Percentiles rank a stretch among this genome's conserved stretches.
These are phyloP conservation scores for Apiospora rasikravindrae DNA, from an alignment of 2,329 filamentous ascomycete species.

Conservation along the genomic window DNA sequence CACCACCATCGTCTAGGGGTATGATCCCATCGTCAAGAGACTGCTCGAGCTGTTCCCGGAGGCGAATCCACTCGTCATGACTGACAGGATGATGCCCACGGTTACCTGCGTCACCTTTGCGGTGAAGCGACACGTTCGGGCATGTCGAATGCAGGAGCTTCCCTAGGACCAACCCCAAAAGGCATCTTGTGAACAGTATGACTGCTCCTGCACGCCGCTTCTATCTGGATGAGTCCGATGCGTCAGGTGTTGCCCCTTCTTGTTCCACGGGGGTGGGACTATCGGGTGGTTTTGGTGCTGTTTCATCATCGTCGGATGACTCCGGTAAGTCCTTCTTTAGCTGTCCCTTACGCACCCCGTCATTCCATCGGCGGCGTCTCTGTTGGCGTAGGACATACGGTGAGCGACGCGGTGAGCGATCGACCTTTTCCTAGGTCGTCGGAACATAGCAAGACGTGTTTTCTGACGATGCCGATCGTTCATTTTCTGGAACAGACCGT, in stretches of 20 bases:
- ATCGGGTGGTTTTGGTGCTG: conserved; percentile 22
- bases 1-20: neutral
- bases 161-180: neutral
- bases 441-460: conserved; percentile 28
- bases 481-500: conserved; percentile 28
- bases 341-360: neutral
- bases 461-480: conserved; percentile 31
- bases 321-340: neutral
- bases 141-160: neutral
- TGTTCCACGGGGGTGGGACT: conserved; percentile 24
- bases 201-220: conserved; percentile 18
- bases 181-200: conserved; percentile 17
- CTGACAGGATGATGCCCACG: neutral
- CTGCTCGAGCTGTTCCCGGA: conserved; percentile 5
- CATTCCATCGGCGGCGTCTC: conserved; percentile 9
- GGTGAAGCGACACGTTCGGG: neutral
- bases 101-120: neutral
- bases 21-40: conserved; percentile 4
- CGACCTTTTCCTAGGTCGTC: conserved; percentile 28
- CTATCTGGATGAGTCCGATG: neutral
- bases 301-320: conserved; percentile 25
- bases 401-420: conserved; percentile 37
- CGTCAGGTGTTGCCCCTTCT: conserved; percentile 20
- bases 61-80: neutral
- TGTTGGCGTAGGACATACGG: conserved; percentile 14